Conservation (phyloP, 148 eudicot species). For the Talinum fruticosum region DNA sequence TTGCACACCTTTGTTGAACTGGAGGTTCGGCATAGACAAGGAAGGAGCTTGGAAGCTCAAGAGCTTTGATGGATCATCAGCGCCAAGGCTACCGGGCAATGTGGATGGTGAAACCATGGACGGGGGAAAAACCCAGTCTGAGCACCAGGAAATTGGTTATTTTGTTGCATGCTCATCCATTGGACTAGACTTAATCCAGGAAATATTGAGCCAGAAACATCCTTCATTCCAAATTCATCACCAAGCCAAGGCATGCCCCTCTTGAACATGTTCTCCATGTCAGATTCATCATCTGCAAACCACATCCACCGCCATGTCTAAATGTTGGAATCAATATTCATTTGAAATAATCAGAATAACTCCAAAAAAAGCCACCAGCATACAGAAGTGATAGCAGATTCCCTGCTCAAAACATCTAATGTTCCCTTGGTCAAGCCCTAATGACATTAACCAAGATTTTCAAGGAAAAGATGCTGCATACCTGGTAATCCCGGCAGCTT, state of each 20-base stretch:
- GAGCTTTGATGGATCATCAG: conserved; percentile 76
- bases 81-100: conserved; percentile 37
- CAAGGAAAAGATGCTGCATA: conserved; percentile 21
- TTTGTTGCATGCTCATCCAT: conserved; percentile 99
- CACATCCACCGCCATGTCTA: not conserved
- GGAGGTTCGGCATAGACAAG: conserved; percentile 45
- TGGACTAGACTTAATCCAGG: conserved; percentile 93
- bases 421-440: not conserved
- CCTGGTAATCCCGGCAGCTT: conserved; percentile 81
- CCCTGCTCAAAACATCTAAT: not conserved
- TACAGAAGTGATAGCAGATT: no score
- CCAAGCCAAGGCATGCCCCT: conserved; percentile 96
- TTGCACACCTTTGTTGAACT: conserved; percentile 57
- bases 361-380: no score
- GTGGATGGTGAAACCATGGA: conserved; percentile 48
- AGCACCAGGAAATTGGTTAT: conserved; percentile 53
- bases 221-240: conserved; percentile 74
- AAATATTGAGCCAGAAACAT: conserved; percentile 69
- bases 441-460: not conserved
- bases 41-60: conserved; percentile 73
- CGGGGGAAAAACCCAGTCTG: conserved; percentile 57
- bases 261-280: conserved; percentile 66
- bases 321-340: not conserved
- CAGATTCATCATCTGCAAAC: conserved; percentile 69
- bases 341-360: no score